Evolutionary conservation across 1,284 basidiomycete species (phyloP), one percentile per base, ranked within the genome.

Genomic region (Apiotrichum veenhuisii): DNA sequence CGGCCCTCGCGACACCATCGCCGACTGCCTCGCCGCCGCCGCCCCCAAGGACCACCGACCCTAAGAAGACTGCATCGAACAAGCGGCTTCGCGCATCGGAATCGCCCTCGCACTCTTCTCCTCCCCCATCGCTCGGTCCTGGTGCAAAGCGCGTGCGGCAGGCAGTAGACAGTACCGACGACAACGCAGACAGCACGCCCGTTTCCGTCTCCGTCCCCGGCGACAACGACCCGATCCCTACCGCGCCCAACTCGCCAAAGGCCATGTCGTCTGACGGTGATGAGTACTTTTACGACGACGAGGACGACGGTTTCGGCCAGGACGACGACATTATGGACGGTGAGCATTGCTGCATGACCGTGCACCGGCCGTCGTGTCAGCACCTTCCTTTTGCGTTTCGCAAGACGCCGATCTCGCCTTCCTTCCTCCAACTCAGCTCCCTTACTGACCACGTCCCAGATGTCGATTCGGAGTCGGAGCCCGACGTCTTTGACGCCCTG

Each of bases 221-320:
- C 53, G 30, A 40, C 37, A 46, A 43, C 44, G 30, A 30, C 30
- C 22, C 47, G 34, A 46, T 15, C 23, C 22, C 49, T 44, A 33
- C 42, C 12, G 30, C 22, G 8, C 58, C 40, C 50, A 52, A 34
- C 49, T 41, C 40, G 20, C 40, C 40, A 20, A 65, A 41, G n/a
- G 23, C 23, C 48, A 77, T 77, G 75, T 76, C 74, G 49, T 75
- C 73, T 17, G 75, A 74, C 58, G 75, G 67, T 26, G 75, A 73
- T 44, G 71, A 65, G 45, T 67, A 68, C 40, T 67, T 71, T 15
- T 69, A 68, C 57, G 71, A 72, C 43, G 72, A 70, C 41, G 68
- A 68, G 50, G 72, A 73, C 45, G 75, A 69, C 47, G 71, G 58
- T 2, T 71, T 71, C 54, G 69, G 65, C 26, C 61, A 70, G 17